Base-by-base conservation (phyloP, 2,329 filamentous ascomycete species). In the Nothopassalora personata region DNA sequence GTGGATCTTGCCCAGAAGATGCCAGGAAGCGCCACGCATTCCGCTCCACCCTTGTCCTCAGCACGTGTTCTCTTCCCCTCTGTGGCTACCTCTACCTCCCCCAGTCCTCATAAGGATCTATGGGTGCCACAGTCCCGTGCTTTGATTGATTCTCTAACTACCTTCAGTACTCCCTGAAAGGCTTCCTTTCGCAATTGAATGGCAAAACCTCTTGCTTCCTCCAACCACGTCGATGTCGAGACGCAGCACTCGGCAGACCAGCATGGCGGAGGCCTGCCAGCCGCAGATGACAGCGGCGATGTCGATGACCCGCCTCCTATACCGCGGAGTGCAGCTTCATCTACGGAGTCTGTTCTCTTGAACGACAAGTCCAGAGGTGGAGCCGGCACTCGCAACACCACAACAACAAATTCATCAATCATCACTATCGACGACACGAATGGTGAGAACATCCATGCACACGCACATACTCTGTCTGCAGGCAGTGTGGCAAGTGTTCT, bases 261-360 rank as follows among this genome's bases (percentile, higher is more conserved):
- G 58, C 64, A 64, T 60, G 62, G 60, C 51, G 56, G 58, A 59
- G 61, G 62, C 60, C 39, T 64, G 27, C 61, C 62, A 18, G 61
- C 65, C 33, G 56, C 61, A 15, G 65, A 67, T 47, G 63, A 67
- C 59, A 59, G 60, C 51, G 65, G 64, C 60, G 64, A 64, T 62
- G 65, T 63, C 62, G 66, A 67, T 59, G 67, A 69, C 48, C 64
- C 61, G 54, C 67, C 67, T 39, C 67, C 67, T 66, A 67, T 36
- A 33, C 52, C 68, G 68, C 67, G 64, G 64, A 68, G 62, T 60
- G 67, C 67, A 65, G 60, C 66, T 66, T 68, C 67, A 66, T 60
- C 66, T 54, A 61, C 53, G 57, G 58, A 60, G 57, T 61, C 59
- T 56, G 59, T 66, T 59, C 59, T 64, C 54, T 48, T 68, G 65